Percentiles rank a stretch among this genome's conserved stretches.
Conservation (phyloP, 257 asterid species). For the Thymus quinquecostatus region DNA sequence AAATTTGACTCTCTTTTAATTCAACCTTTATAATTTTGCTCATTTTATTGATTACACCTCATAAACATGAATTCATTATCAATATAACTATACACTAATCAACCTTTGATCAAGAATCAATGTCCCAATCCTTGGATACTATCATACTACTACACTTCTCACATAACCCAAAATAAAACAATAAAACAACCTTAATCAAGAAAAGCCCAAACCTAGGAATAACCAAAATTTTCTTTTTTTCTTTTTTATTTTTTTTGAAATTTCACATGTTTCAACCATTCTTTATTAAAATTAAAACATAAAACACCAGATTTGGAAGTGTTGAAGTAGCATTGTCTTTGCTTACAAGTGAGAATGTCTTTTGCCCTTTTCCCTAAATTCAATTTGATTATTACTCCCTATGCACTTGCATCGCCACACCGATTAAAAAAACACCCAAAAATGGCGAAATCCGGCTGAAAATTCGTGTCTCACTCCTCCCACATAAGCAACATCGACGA, state of each 20-base stretch:
- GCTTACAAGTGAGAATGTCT: slow-evolving; percentile 48
- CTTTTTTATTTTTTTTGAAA: neutral
- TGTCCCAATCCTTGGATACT: neutral
- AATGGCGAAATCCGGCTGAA: slow-evolving; percentile 27
- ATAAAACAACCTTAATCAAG: slow-evolving; percentile 1
- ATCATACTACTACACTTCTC: neutral
- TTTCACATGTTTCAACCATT: slow-evolving; percentile 15
- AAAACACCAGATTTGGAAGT: slow-evolving; percentile 19
- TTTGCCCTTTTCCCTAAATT: slow-evolving; percentile 27
- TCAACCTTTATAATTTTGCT: too few species aligned
- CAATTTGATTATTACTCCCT: slow-evolving; percentile 29
- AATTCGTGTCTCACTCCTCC: slow-evolving; percentile 24
- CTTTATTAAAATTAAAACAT: neutral
- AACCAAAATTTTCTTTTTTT: neutral
- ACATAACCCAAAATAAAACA: neutral
- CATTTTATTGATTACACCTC: too few species aligned
- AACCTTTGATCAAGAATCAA: neutral
- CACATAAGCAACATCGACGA: slow-evolving; percentile 40
- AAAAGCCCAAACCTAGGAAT: slow-evolving; percentile 6
- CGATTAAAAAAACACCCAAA: neutral
- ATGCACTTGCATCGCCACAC: slow-evolving; percentile 29
- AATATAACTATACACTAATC: too few species aligned
- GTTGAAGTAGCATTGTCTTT: slow-evolving; percentile 35
- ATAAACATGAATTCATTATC: too few species aligned
- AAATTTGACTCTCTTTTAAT: too few species aligned